Base-by-base conservation (phyloP, 768 basidiomycete genomes). In the Amanita jacksonii region DNA sequence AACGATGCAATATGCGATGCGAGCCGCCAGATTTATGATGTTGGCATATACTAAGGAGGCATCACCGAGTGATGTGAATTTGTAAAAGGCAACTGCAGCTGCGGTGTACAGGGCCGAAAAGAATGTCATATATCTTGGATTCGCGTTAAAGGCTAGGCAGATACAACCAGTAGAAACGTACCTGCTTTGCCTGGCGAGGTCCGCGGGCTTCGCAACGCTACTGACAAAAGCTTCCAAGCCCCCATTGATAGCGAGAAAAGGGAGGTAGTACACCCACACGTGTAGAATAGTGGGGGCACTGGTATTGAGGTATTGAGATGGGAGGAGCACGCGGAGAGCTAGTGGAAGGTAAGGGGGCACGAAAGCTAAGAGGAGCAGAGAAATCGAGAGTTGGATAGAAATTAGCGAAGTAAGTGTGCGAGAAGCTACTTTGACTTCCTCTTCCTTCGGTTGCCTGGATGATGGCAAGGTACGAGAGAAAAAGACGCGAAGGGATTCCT, bases 141-240 rank as follows among this genome's bases (percentile, higher is more conserved):
- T 31, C 10, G 7, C 3, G 22, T 28, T 22, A 9, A 33, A 18
- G n/a, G 15, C 12, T 13, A 8, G 0, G 13, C 8, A 5, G 10
- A 13, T 6, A 22, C 13, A 12, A 15, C 28, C 27, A 4, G 3
- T 19, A 2, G 40, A 22, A 23, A 55, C 70, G 44, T 43, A 74
- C 71, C 77, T 68, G 53, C 80, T 84, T 59, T 94, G 91, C 5
- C 56, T 58, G 36, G 67, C 75, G 8, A 99, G 62, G 58, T 92
- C 82, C 1, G 60, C 52, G 0, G 82, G 69, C 1, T 70, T 68
- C 1, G 90, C 86, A 1, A 81, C 79, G 43, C 87, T 83, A 2
- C 85, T 77, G 52, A 94, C 70, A 60, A 96, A 93, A 0, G 93
- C 89, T 57, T 99, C 96, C 13, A 94, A 64, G 0, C 87, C 76